These are phyloP conservation scores for Paramyrothecium sp. DNA, from an alignment of 2,329 filamentous ascomycete species.

Conservation along the genomic window DNA sequence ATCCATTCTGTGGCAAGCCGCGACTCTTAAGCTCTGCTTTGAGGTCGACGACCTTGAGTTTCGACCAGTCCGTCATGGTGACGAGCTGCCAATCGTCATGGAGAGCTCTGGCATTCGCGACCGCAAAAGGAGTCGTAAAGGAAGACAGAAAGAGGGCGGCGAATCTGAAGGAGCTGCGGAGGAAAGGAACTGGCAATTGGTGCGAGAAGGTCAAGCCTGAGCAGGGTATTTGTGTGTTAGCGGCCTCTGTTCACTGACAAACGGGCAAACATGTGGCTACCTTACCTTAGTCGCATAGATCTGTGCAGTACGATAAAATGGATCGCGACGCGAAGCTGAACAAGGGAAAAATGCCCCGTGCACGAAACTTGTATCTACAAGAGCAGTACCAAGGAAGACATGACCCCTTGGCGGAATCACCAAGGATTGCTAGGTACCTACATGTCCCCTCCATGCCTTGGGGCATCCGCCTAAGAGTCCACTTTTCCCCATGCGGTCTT, in stretches of 20 bases:
- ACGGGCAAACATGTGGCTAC: background rate
- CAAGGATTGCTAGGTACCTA: background rate
- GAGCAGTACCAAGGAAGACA: background rate
- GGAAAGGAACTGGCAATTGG: too few relatives aligned
- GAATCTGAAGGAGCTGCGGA: background rate
- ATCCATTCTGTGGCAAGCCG: constrained; percentile 65
- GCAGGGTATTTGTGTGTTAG: too few relatives aligned
- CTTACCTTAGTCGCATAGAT: too few relatives aligned
- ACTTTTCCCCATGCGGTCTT: background rate
- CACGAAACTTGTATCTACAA: background rate
- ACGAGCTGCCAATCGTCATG: constrained; percentile 7
- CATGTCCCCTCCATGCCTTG: background rate
- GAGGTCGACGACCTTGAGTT: constrained; percentile 72
- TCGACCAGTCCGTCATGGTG: constrained; percentile 51
- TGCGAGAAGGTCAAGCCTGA: too few relatives aligned
- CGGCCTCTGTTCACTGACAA: background rate
- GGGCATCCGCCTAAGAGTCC: too few relatives aligned
- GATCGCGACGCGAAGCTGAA: constrained; percentile 8
- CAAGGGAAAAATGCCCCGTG: background rate
- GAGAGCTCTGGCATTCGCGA: background rate
- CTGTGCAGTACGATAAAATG: background rate
- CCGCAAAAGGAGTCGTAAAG: constrained; percentile 3
- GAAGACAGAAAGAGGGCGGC: constrained; percentile 1
- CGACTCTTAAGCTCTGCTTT: constrained; percentile 72
- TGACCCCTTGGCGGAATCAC: too few relatives aligned